Evolutionary conservation across 352 stramenopile genomes (phyloP).

Genomic region (Aphanomyces cochlioides): DNA sequence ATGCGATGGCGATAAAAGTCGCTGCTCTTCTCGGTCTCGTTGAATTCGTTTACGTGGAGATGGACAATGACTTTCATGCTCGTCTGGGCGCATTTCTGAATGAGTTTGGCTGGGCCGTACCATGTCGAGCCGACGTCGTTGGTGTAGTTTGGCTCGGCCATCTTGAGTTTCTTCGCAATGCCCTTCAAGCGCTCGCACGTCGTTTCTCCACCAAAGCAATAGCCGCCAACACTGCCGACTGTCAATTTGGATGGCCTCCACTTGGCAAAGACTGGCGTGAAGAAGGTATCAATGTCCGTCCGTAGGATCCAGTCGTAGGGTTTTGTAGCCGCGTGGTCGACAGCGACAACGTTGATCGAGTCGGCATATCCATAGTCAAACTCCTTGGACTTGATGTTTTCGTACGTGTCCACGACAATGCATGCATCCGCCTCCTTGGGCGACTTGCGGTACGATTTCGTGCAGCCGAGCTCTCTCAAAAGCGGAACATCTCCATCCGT

Average conservation of each 20-base stretch:
- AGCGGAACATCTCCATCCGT: not conserved
- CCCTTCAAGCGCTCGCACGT: too few relatives aligned
- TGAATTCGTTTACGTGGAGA: not conserved
- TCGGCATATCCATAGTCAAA: conserved; percentile 7
- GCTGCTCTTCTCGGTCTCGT: not conserved
- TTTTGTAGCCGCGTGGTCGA: not conserved
- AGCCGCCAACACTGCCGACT: not conserved
- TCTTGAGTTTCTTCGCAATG: too few relatives aligned
- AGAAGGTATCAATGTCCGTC: not conserved
- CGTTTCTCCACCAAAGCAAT: not conserved
- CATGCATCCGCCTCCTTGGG: not conserved
- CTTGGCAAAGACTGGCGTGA: conserved; percentile 6
- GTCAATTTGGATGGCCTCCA: not conserved
- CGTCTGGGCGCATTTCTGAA: not conserved
- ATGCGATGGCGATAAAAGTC: not conserved
- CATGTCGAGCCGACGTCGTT: not conserved
- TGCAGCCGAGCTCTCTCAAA: conserved; percentile 7
- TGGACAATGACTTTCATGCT: not conserved
- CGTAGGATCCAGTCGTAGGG: conserved; percentile 7
- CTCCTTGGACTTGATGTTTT: not conserved
- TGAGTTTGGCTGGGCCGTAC: not conserved
- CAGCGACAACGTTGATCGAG: not conserved
- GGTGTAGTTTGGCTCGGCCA: too few relatives aligned
- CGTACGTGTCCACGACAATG: conserved; percentile 11
- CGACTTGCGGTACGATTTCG: not conserved